A percentile compares a stretch with the other conserved stretches of the same genome.
Evolutionary conservation across 345 rosid species (phyloP).

Genomic region (Pseudoturritis turrita): DNA sequence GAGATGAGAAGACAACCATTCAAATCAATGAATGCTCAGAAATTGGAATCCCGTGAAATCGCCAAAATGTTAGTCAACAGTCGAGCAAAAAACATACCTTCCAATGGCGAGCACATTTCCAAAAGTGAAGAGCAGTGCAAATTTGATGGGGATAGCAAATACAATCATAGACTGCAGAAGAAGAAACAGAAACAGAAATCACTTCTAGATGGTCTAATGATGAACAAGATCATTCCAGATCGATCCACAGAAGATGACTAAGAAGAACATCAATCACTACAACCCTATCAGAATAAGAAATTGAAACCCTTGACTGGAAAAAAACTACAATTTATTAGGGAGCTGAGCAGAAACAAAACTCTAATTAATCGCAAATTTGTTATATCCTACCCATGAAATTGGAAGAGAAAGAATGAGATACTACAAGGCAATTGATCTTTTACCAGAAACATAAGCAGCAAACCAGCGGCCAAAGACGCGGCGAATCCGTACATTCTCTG

Average conservation of each 20-base stretch:
- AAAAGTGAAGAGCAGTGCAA: constrained; percentile 81
- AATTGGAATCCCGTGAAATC: not conserved
- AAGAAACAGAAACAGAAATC: not conserved
- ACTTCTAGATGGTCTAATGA: not conserved
- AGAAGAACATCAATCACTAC: not conserved
- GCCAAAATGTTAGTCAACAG: not conserved
- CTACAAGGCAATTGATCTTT: constrained; percentile 2
- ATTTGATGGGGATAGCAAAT: constrained; percentile 72
- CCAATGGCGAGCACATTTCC: constrained; percentile 91
- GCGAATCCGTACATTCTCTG: constrained; percentile 80
- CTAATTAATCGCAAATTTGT: not conserved
- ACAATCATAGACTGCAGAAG: constrained; percentile 76
- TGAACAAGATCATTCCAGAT: not conserved
- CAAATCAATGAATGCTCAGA: not conserved
- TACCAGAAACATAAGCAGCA: constrained; percentile 80
- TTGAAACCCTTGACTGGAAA: not conserved
- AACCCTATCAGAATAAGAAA: not conserved
- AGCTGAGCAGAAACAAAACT: too few species aligned
- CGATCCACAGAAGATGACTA: not conserved
- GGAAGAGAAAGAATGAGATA: not conserved
- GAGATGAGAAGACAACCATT: not conserved
- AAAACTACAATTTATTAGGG: too few species aligned
- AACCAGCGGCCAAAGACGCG: constrained; percentile 57
- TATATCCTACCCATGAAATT: not conserved
- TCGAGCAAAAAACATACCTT: constrained; percentile 46